These are phyloP conservation scores for Penicillium freii DNA, from an alignment of 2,329 filamentous ascomycete species.

Conservation along the genomic window DNA sequence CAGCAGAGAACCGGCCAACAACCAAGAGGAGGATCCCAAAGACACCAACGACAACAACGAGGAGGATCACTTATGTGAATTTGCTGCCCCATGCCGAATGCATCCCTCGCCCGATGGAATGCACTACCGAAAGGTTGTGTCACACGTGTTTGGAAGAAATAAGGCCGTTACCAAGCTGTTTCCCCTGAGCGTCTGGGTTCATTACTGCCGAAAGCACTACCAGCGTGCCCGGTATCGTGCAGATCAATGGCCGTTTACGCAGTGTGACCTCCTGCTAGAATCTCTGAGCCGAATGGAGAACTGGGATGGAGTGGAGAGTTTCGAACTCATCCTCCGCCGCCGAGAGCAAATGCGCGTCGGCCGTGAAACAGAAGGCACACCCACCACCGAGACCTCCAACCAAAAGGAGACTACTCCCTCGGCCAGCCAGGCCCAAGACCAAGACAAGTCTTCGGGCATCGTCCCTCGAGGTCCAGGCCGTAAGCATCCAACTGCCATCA, in stretches of 20 bases:
- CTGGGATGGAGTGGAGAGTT: conserved; percentile 62
- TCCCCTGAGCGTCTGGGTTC: conserved; percentile 68
- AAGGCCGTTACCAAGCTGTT: conserved; percentile 72
- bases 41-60: not conserved
- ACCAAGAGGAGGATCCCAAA: not conserved
- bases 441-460: not conserved
- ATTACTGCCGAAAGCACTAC: conserved; percentile 79
- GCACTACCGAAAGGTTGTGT: conserved; percentile 70
- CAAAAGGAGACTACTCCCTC: conserved; percentile 48
- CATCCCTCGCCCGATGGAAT: conserved; percentile 32
- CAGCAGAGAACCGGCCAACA: too few relatives aligned
- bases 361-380: not conserved
- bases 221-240: conserved; percentile 72
- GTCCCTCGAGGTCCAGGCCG: conserved; percentile 5
- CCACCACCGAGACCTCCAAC: conserved; percentile 43
- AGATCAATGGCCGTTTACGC: conserved; percentile 54
- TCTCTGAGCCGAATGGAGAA: conserved; percentile 62
- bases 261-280: conserved; percentile 62
- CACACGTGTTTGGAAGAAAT: conserved; percentile 79
- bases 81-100: conserved; percentile 16
- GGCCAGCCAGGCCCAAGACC: not conserved
- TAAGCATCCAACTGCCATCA: conserved; percentile 28
- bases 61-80: conserved; percentile 12
- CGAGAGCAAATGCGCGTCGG: conserved; percentile 44
- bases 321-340: conserved; percentile 50